phyloP scores from a whole-genome alignment of 2,329 filamentous ascomycete genomes.

The Fusarium sp. region DNA sequence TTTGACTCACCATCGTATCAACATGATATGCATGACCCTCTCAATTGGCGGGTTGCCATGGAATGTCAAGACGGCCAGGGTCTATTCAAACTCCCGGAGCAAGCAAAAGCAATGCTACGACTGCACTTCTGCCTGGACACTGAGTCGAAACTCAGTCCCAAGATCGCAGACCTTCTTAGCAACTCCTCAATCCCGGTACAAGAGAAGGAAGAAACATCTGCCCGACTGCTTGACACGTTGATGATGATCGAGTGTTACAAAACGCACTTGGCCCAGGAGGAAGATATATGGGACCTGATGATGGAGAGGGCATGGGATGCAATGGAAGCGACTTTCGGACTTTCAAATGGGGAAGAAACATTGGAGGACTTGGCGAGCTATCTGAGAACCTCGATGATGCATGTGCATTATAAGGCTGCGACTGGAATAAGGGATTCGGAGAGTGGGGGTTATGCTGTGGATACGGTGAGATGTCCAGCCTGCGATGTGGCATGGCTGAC shows the following conservation, averaged over 20 bases:
- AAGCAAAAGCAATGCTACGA: fast-evolving
- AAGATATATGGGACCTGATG: not conserved
- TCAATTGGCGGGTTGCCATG: not conserved
- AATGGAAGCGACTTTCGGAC: fast-evolving
- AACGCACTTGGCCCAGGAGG: not conserved
- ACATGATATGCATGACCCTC: not conserved
- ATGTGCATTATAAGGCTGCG: not conserved
- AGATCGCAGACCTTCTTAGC: fast-evolving
- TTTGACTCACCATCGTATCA: not conserved
- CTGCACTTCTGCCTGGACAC: not conserved
- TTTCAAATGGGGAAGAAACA: fast-evolving
- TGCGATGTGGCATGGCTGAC: not conserved
- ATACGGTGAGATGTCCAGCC: fast-evolving
- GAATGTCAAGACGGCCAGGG: not conserved
- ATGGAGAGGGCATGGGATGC: not conserved
- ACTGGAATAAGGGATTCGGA: not conserved
- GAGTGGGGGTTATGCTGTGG: fast-evolving
- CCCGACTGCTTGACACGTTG: fast-evolving
- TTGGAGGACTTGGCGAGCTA: fast-evolving
- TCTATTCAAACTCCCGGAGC: not conserved
- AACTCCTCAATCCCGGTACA: fast-evolving
- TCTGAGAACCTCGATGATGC: not conserved
- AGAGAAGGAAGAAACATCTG: fast-evolving
- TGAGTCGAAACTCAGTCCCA: fast-evolving
- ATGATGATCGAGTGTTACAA: not conserved